Conservation (phyloP, 495 filamentous ascomycete species). For the Polyplosphaeria fusca region DNA sequence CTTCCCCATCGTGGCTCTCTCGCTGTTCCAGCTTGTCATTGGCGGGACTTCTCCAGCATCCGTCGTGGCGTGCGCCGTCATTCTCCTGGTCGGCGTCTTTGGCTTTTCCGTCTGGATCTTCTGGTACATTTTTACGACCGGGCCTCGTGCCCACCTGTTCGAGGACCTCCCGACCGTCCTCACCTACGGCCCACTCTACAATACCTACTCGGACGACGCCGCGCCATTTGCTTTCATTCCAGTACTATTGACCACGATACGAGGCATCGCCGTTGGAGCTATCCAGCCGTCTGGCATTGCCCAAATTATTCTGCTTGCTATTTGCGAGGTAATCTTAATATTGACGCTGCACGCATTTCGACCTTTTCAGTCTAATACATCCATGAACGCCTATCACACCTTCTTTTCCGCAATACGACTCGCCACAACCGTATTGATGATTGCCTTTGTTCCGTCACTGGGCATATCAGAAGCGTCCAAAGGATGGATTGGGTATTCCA, state of each 20-base stretch:
- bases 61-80: slow-evolving; percentile 66
- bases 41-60: slow-evolving; percentile 61
- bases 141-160: slow-evolving; percentile 81
- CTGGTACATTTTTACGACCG: slow-evolving; percentile 71
- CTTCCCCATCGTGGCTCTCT: slow-evolving; percentile 78
- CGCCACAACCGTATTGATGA: slow-evolving; percentile 73
- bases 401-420: slow-evolving; percentile 78
- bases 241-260: slow-evolving; percentile 73
- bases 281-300: slow-evolving; percentile 90
- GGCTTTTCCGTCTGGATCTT: slow-evolving; percentile 75
- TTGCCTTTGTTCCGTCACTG: slow-evolving; percentile 81
- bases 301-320: slow-evolving; percentile 83
- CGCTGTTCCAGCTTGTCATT: slow-evolving; percentile 87
- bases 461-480: slow-evolving; percentile 71
- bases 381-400: slow-evolving; percentile 96
- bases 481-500: slow-evolving; percentile 93
- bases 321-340: slow-evolving; percentile 91
- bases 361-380: slow-evolving; percentile 84
- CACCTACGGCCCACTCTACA: slow-evolving; percentile 93
- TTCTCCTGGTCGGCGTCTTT: slow-evolving; percentile 68
- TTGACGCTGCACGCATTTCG: slow-evolving; percentile 84
- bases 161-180: slow-evolving; percentile 89
- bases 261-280: slow-evolving; percentile 88
- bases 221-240: slow-evolving; percentile 84
- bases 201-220: slow-evolving; percentile 89